phyloP scores from a whole-genome alignment of 495 filamentous ascomycete genomes.

The Trichoderma parareesei region DNA sequence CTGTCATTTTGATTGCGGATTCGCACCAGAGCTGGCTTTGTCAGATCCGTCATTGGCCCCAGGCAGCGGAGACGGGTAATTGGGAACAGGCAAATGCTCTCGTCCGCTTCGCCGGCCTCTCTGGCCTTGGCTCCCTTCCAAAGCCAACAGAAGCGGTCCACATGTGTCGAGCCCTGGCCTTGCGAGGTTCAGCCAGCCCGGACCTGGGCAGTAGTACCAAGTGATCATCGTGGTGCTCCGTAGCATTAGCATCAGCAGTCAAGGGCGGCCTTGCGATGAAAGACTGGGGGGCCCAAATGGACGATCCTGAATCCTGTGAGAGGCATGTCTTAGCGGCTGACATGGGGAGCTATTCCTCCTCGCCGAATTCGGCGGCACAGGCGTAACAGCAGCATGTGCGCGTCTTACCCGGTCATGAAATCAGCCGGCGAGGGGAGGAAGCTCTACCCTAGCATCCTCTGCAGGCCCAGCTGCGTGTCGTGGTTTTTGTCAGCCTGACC shows the following conservation, averaged over 20 bases:
- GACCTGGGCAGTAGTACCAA: not conserved
- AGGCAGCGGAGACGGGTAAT: too few species aligned
- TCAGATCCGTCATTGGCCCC: not conserved
- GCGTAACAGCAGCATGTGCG: not conserved
- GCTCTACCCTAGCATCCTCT: not conserved
- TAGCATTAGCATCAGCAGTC: not conserved
- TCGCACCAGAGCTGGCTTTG: not conserved
- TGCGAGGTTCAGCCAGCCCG: not conserved
- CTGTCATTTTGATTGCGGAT: not conserved
- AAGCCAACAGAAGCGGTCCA: too few species aligned
- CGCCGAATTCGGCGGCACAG: constrained; percentile 6
- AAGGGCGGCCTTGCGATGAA: not conserved
- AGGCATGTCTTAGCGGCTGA: not conserved
- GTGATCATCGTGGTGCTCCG: too few species aligned
- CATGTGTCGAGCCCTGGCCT: not conserved
- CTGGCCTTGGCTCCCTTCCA: too few species aligned
- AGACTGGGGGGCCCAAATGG: not conserved
- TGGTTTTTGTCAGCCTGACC: constrained; percentile 1
- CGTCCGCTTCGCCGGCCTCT: too few species aligned
- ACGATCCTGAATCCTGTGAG: not conserved
- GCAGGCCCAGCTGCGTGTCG: constrained; percentile 1
- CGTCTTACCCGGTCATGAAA: not conserved
- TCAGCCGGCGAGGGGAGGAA: constrained; percentile 4
- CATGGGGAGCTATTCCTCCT: not conserved
- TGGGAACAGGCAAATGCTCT: too few species aligned